Base-by-base conservation (phyloP, 495 filamentous ascomycete species). In the Entonaema liquescens region DNA sequence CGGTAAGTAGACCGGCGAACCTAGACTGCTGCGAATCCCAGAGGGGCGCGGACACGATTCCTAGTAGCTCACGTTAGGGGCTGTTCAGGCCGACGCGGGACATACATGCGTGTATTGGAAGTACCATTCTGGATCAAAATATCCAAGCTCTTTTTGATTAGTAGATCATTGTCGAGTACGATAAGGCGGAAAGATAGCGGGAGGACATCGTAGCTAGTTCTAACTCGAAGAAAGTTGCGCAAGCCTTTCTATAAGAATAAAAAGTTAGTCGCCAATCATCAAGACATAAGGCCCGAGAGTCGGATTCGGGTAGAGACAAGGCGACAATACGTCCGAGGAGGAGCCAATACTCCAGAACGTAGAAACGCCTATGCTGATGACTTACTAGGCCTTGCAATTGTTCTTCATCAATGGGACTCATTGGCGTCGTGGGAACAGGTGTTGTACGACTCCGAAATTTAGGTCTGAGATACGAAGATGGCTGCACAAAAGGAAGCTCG, bases 171-270 rank as follows among this genome's bases (percentile, higher is more conserved):
- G 79, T 98, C 95, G 78, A 99, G 92, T 59, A 98, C 88, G 76
- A 99, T 94, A 58, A 99, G 89, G 62, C 95, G 91, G 81, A 95
- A 99, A 65, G 94, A 97, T 54, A 99, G 88, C n/a, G 95, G 95
- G 23, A 99, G 88, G 68, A 99, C 96, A 82, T 99, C 95, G 85
- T 99, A 98, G 76, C 94, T 97, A 36, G 91, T 98, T 70, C 95
- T 91, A 68, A 97, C 92, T 80, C 95, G 97, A 74, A 99, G 88
- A 83, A 99, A 99, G 73, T 97, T 93, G 79, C 95, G 91, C 77
- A 99, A 92, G 62, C 91, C 90, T 83, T 88, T 88, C 94, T 98
- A 80, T 40, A 68, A 57, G 64, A 42, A 62, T n/a, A 31, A 29
- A 57, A n/a, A 47, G 63, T 70, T 19, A 67, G 67, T 38, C 17